Evolutionary conservation across 306 rosid genomes (phyloP), one percentile per base, ranked within the genome.

Genomic region (Sicyos edulis): DNA sequence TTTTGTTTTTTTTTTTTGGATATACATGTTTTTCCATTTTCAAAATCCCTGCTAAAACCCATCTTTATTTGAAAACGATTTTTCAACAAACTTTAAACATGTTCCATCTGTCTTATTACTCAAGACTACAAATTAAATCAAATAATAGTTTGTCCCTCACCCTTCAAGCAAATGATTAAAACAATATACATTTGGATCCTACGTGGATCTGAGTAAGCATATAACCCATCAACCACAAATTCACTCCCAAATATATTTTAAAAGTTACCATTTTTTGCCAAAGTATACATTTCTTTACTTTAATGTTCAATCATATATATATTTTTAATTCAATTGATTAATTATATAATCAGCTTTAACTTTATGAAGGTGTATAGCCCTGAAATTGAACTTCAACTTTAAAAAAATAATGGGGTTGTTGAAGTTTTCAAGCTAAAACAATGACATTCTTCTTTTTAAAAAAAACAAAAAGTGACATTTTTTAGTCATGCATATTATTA

Each of bases 161-260:
- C 7, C 20, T 2, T 1, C 20, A 13, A 59, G 10, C 17, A 60
- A 60, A 60, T 60, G 45, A 60, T 65, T n/a, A 42, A 65, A 65
- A 10, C 29, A 10, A 9, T 10, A 34, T 37, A 16, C 4, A 32
- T 32, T 65, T 44, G n/a, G 24, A 40, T 65, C 26, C 50, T 34
- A 65, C 32, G 71, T 32, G 37, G 37, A 32, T 32, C 37, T 32
- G 37, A 32, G 37, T 32, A 2, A 32, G 37, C 37, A 32, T 32
- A 32, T 3, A 32, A 32, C 37, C 37, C 37, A 32, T 32, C 54
- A 65, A 63, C 71, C 71, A 65, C 71, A 65, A 3, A n/a, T 44
- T 20, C 7, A 60, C 64, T 29, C 64, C 5, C 44, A 37, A 37
- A 37, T 5, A 37, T 37, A 37, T 37, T 37, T 37, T 0, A 37